Evolutionary conservation across 176 grass and related monocot genomes (phyloP).

Genomic region (Avena insularis): DNA sequence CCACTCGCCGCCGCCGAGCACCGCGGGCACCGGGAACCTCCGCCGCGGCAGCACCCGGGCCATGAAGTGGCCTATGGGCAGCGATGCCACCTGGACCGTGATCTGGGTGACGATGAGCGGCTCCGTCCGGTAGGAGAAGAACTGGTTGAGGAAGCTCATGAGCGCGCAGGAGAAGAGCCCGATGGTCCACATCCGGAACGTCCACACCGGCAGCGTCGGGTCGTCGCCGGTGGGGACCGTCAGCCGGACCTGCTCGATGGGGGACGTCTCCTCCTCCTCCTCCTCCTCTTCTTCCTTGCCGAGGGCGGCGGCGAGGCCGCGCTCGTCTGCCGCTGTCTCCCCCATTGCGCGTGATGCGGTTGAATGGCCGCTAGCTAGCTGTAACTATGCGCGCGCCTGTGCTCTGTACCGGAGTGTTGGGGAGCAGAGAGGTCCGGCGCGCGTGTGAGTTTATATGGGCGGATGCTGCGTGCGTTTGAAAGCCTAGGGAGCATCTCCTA

Average conservation of each 20-base stretch:
- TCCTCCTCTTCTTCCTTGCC: not conserved
- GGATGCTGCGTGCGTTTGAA: not conserved
- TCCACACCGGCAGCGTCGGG: constrained; percentile 84
- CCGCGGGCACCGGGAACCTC: constrained; percentile 11
- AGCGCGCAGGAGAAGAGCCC: constrained; percentile 69
- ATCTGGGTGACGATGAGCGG: constrained; percentile 89
- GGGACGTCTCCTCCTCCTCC: constrained; percentile 51
- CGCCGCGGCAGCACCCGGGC: constrained; percentile 57
- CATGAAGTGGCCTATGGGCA: constrained; percentile 81
- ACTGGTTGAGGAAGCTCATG: constrained; percentile 94
- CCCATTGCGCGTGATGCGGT: constrained; percentile 48
- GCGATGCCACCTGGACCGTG: constrained; percentile 85
- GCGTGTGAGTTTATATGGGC: not conserved
- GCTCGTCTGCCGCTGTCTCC: constrained; percentile 44
- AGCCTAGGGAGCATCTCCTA: not conserved
- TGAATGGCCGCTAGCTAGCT: constrained; percentile 23
- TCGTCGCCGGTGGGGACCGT: constrained; percentile 76
- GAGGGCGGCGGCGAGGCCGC: constrained; percentile 40
- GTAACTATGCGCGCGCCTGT: not conserved
- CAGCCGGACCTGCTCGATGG: constrained; percentile 81
- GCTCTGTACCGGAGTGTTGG: not conserved
- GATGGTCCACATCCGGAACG: constrained; percentile 90
- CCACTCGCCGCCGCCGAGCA: constrained; percentile 55
- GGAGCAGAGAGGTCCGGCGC: not conserved
- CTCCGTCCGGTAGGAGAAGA: constrained; percentile 86